Conservation (phyloP, 345 rosid genomes). For the Melaleuca quinquenervia region DNA sequence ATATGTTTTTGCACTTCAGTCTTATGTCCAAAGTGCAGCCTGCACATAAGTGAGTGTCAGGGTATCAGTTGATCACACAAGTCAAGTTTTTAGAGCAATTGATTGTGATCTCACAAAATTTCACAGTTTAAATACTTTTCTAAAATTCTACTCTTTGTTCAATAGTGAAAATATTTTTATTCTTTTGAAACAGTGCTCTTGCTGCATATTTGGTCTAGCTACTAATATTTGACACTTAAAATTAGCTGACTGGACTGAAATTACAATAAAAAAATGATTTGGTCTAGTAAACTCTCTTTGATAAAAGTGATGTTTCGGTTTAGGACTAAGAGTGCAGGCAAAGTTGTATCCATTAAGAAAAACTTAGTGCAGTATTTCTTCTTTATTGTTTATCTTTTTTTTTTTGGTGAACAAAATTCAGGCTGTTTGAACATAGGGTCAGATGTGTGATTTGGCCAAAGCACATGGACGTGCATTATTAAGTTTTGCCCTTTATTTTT, state of each 20-base stretch:
- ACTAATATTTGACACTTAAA: not conserved
- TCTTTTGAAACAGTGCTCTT: not conserved
- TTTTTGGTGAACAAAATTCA: not conserved
- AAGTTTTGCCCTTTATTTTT: not conserved
- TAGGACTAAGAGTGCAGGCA: not conserved
- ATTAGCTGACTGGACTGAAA: not conserved
- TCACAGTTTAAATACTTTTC: not conserved
- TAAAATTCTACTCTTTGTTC: not conserved
- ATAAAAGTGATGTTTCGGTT: not conserved
- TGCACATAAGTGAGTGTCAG: not conserved
- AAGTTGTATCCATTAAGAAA: not conserved
- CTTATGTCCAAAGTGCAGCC: not conserved
- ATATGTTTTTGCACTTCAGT: not conserved
- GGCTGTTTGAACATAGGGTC: not conserved
- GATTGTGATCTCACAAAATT: not conserved
- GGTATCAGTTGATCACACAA: not conserved
- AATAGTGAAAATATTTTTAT: not conserved
- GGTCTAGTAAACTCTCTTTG: not conserved
- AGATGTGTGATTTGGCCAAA: not conserved
- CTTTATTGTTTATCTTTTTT: accelerated
- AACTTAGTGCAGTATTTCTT: not conserved
- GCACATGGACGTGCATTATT: not conserved
- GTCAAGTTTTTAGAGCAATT: not conserved
- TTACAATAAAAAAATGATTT: not conserved
- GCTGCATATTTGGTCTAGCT: not conserved